Conservation (phyloP, 2,329 filamentous ascomycete species). For the Aspergillus sp. region DNA sequence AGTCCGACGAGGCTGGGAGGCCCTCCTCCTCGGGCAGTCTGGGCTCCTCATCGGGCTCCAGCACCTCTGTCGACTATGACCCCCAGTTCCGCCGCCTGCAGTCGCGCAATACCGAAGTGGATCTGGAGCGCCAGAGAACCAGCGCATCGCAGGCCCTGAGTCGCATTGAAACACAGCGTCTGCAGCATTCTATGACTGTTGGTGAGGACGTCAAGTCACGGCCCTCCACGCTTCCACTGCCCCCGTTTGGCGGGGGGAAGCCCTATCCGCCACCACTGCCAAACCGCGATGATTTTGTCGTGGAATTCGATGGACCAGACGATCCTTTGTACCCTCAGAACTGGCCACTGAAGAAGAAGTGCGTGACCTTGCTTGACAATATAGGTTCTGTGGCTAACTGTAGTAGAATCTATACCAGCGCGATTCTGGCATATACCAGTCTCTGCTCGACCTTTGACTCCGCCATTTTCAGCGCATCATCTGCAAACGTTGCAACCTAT, state of each 20-base stretch:
- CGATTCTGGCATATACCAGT: conserved; percentile 51
- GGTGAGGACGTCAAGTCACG: conserved; percentile 28
- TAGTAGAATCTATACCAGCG: conserved; percentile 42
- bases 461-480: conserved; percentile 68
- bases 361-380: neutral
- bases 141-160: conserved; percentile 26
- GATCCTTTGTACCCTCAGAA: conserved; percentile 56
- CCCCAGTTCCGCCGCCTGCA: conserved; percentile 25
- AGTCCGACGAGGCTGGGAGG: too few species aligned
- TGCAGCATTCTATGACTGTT: conserved; percentile 40
- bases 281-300: conserved; percentile 54
- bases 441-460: conserved; percentile 53
- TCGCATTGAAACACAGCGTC: conserved; percentile 32
- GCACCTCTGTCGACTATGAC: conserved; percentile 26
- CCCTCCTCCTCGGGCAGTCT: too few species aligned
- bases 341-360: conserved; percentile 51
- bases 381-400: conserved; percentile 20
- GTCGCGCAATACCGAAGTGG: conserved; percentile 31
- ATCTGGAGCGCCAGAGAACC: conserved; percentile 29
- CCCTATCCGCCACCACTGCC: conserved; percentile 53
- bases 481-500: conserved; percentile 49
- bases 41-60: conserved; percentile 19
- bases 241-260: conserved; percentile 42
- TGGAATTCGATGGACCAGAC: conserved; percentile 52
- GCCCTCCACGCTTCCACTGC: conserved; percentile 23